phyloP scores from a whole-genome alignment of 2,329 filamentous ascomycete species.

The Trichoderma arundinaceum region DNA sequence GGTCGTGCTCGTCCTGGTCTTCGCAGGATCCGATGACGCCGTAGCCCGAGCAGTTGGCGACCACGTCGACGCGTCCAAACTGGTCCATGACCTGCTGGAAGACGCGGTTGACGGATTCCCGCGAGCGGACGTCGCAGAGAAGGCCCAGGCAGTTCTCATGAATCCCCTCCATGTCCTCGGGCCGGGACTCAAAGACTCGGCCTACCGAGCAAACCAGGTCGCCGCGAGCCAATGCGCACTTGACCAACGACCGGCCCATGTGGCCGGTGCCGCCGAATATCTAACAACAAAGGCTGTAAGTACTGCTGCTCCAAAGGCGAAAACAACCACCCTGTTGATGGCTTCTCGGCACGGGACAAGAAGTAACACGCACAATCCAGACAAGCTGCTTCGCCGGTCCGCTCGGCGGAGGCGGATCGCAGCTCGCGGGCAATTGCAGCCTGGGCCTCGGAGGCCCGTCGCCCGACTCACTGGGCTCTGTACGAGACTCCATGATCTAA shows the following conservation, averaged over 20 bases:
- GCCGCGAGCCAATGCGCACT: conserved; percentile 76
- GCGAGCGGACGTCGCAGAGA: conserved; percentile 88
- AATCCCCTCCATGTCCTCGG: conserved; percentile 72
- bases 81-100: conserved; percentile 72
- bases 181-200: conserved; percentile 76
- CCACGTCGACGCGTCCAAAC: conserved; percentile 84
- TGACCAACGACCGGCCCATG: conserved; percentile 89
- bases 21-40: conserved; percentile 95
- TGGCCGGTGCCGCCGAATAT: conserved; percentile 97
- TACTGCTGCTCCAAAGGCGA: not conserved
- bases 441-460: conserved; percentile 33
- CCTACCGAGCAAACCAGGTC: conserved; percentile 89
- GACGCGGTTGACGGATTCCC: conserved; percentile 75
- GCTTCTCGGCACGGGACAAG: not conserved
- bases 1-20: conserved; percentile 93
- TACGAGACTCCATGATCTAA: conserved; percentile 19
- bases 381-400: conserved; percentile 76
- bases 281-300: conserved; percentile 49
- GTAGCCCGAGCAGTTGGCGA: conserved; percentile 93
- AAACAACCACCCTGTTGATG: not conserved
- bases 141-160: conserved; percentile 76
- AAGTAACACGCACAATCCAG: conserved; percentile 74
- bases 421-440: conserved; percentile 74
- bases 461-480: conserved; percentile 26
- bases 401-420: conserved; percentile 77